These are phyloP conservation scores for Bocquillonia castaneifolia DNA, from an alignment of 441 rosid species.

Conservation along the genomic window DNA sequence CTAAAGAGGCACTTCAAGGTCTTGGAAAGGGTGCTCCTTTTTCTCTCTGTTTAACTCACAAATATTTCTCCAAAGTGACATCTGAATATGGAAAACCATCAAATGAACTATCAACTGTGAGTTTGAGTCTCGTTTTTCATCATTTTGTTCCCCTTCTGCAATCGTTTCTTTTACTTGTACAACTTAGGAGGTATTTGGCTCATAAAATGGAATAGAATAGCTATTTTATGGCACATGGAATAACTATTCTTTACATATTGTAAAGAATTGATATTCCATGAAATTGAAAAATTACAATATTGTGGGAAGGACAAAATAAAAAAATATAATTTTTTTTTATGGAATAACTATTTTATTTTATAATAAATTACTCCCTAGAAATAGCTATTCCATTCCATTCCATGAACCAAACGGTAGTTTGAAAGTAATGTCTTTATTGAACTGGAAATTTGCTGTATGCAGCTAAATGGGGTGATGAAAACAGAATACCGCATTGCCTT, in stretches of 20 bases:
- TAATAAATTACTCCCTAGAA: no score
- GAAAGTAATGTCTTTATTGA: conserved; percentile 10
- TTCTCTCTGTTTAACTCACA: conserved; percentile 66
- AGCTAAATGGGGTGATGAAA: conserved; percentile 81
- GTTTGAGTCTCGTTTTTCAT: conserved; percentile 22
- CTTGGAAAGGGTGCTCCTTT: conserved; percentile 78
- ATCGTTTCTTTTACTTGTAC: neutral
- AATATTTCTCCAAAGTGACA: conserved; percentile 64
- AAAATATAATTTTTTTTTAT: no score
- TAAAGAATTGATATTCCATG: no score
- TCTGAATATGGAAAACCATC: conserved; percentile 48
- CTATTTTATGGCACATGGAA: no score
- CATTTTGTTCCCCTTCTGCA: neutral
- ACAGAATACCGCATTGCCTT: conserved; percentile 77
- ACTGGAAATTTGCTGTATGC: conserved; percentile 20
- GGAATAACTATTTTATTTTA: no score
- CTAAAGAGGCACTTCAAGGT: conserved; percentile 70
- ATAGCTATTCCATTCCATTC: no score
- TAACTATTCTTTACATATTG: no score
- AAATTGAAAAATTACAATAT: no score
- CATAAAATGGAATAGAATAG: no score
- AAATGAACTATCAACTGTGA: conserved; percentile 56
- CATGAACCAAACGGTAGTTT: no score
- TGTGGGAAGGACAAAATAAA: no score
- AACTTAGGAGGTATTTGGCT: neutral